phyloP scores from a whole-genome alignment of 1,284 basidiomycete species.

The Ustilago bromivora region DNA sequence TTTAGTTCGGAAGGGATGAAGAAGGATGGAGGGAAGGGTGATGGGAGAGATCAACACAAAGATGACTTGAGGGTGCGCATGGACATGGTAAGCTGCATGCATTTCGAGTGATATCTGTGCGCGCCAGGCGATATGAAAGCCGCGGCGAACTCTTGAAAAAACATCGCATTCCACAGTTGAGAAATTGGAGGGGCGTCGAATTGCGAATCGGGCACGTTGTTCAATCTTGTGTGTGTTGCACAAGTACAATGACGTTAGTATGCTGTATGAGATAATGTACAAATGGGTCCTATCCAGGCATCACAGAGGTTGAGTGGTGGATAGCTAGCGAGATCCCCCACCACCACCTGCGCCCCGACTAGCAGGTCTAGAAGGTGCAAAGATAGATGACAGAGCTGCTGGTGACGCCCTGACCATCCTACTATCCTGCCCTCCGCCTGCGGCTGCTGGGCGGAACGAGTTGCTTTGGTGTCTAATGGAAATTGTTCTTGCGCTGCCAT shows the following conservation, averaged over 20 bases:
- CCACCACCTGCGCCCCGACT: neutral
- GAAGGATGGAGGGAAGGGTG: neutral
- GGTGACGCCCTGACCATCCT: slow-evolving; percentile 25
- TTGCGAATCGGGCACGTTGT: neutral
- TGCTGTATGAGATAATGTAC: too few relatives aligned
- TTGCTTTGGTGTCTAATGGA: slow-evolving; percentile 6
- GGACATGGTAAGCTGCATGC: slow-evolving; percentile 3
- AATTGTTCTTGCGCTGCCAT: neutral
- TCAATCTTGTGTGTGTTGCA: too few relatives aligned
- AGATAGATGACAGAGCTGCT: slow-evolving; percentile 43
- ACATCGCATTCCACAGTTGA: neutral
- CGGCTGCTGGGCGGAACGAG: neutral
- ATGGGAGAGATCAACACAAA: neutral
- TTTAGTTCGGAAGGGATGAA: neutral
- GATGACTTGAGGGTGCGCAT: neutral
- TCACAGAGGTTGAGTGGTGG: too few relatives aligned
- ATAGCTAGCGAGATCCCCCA: neutral
- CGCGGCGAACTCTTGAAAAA: neutral
- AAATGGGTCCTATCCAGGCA: too few relatives aligned
- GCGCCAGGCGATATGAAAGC: slow-evolving; percentile 3
- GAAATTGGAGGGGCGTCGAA: neutral
- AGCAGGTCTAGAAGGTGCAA: slow-evolving; percentile 16
- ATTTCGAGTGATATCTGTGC: neutral
- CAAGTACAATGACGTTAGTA: too few relatives aligned
- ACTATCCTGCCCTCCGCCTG: neutral